phyloP scores from a whole-genome alignment of 768 basidiomycete species.

The Scleroderma citrinum region DNA sequence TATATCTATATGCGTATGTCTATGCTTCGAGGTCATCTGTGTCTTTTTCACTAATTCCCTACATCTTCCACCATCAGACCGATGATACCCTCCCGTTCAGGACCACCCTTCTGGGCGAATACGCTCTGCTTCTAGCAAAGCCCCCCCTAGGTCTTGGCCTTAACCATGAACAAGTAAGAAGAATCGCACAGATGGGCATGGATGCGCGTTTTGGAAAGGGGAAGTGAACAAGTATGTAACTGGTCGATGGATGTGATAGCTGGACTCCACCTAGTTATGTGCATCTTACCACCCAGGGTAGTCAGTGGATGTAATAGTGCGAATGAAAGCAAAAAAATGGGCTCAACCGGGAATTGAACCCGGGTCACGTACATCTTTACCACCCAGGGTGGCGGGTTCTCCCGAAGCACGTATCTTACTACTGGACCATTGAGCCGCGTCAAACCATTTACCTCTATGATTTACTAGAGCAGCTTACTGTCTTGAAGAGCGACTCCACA shows the following conservation, averaged over 20 bases:
- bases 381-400: constrained; percentile 18
- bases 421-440: constrained; percentile 31
- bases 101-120: constrained; percentile 69
- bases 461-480: too few relatives aligned
- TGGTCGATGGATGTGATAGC: neutral
- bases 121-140: constrained; percentile 68
- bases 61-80: constrained; percentile 41
- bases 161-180: constrained; percentile 46
- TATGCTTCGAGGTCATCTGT: constrained; percentile 19
- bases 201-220: constrained; percentile 20
- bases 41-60: neutral
- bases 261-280: neutral
- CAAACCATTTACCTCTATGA: neutral
- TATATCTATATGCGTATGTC: constrained; percentile 63
- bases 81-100: constrained; percentile 79
- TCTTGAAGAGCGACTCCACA: too few relatives aligned
- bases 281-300: neutral
- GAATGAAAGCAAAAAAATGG: constrained; percentile 12
- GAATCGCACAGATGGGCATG: constrained; percentile 60
- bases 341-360: constrained; percentile 33
- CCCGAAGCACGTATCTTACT: constrained; percentile 34
- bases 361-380: constrained; percentile 32
- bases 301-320: too few relatives aligned
- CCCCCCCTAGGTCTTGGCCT: constrained; percentile 72
- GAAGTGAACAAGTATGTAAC: neutral